These are phyloP conservation scores for Fraxinus platypoda DNA, from an alignment of 305 asterid genomes.

Conservation along the genomic window DNA sequence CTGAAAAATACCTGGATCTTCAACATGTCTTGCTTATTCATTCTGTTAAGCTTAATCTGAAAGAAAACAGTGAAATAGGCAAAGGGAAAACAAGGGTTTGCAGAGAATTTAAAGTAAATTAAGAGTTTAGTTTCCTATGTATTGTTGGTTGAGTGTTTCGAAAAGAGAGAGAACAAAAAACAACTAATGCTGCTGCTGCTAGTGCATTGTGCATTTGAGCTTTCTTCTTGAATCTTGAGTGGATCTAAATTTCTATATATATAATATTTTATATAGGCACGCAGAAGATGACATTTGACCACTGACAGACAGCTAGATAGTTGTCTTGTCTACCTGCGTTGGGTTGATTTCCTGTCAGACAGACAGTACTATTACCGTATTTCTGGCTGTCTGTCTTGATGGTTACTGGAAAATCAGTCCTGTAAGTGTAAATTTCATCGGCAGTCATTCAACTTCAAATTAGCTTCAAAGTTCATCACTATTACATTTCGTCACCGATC, in stretches of 20 bases:
- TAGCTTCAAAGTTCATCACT: background rate
- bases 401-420: background rate
- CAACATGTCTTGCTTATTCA: constrained; percentile 63
- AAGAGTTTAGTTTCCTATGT: background rate
- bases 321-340: background rate
- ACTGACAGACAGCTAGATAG: background rate
- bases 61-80: background rate
- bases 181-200: background rate
- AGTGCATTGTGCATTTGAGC: background rate
- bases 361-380: background rate
- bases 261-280: background rate
- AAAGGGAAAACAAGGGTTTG: background rate
- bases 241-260: background rate
- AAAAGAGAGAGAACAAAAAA: background rate
- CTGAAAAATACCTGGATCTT: constrained; percentile 54
- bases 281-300: background rate
- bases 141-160: background rate
- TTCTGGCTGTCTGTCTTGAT: background rate
- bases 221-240: background rate
- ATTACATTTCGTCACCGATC: too few species aligned
- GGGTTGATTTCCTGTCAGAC: background rate
- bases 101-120: background rate
- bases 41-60: constrained; percentile 8
- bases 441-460: background rate
- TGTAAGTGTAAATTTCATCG: background rate